Evolutionary conservation across 805 yeast species (phyloP).

Genomic region (Pichia manshurica): DNA sequence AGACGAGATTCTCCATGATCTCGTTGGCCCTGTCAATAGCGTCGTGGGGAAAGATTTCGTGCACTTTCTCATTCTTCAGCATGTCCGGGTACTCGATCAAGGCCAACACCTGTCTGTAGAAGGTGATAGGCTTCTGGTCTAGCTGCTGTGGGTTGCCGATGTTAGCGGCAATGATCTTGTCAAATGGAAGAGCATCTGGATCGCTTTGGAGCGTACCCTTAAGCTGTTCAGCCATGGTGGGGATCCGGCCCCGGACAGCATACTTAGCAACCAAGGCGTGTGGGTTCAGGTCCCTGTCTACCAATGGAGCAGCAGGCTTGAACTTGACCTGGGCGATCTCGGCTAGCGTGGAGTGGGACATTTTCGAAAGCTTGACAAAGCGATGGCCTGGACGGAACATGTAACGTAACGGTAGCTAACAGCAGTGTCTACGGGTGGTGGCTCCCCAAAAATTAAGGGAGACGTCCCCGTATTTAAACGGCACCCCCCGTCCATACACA

Average conservation of each 20-base stretch:
- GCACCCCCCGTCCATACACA: no score
- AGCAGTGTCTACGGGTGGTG: no score
- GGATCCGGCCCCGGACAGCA: constrained; percentile 93
- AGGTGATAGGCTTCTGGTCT: constrained; percentile 91
- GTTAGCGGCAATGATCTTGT: constrained; percentile 77
- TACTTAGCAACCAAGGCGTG: constrained; percentile 80
- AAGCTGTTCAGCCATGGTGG: constrained; percentile 88
- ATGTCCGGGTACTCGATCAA: constrained; percentile 80
- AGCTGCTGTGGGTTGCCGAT: constrained; percentile 98
- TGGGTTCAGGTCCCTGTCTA: constrained; percentile 56
- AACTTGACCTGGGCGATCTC: constrained; percentile 16
- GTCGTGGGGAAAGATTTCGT: constrained; percentile 50
- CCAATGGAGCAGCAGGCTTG: constrained; percentile 32
- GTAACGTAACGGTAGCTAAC: not conserved
- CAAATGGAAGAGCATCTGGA: constrained; percentile 67
- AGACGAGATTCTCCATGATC: constrained; percentile 59
- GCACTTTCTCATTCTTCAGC: constrained; percentile 33
- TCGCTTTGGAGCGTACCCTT: constrained; percentile 47
- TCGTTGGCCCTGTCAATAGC: constrained; percentile 64
- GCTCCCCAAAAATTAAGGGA: no score
- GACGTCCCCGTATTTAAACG: no score
- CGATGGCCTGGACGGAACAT: not conserved
- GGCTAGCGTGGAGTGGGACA: constrained; percentile 6
- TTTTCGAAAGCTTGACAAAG: not conserved
- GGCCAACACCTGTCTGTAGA: constrained; percentile 86